Evolutionary conservation across 2,329 filamentous ascomycete species (phyloP), one percentile per base, ranked within the genome.

Genomic region (Penicillium digitatum): DNA sequence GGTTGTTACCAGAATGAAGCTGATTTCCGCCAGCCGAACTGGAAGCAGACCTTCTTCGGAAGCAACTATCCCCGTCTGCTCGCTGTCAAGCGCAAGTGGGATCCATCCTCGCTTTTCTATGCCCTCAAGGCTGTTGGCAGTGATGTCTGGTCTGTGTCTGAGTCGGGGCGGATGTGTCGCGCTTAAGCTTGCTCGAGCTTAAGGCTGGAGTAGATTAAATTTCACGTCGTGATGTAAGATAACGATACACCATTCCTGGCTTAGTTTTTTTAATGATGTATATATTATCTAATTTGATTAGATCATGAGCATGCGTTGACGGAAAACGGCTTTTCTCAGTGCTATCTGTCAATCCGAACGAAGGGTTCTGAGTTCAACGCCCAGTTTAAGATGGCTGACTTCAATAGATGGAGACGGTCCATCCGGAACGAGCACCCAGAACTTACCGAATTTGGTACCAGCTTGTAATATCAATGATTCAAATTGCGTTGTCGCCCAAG

Each of bases 1-100:
- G 72, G 74, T 2, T 66, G 65, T 3, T 79, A 79, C 57, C 58
- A 75, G 54, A 79, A 78, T 50, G 76, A 78, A 57, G 73, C 64
- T 10, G 68, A 76, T 52, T 74, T 72, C 61, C 68, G 68, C 35
- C 72, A 78, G 62, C 70, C 69, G 1, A 64, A 75, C 56, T 77
- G 69, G 62, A 66, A 76, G 62, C 47, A 69, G 29, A 68, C 69
- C 1, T 79, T 77, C 60, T 79, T 74, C 57, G 76, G 77, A 5
- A 55, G 50, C 4, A 78, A 76, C 56, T 78, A 78, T 47, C 57
- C 57, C 1, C 64, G 56, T 2, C 63, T 78, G 24, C 60, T 68
- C 5, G 9, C 57, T 8, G 64, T 79, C 27, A 78, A 79, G 69
- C 57, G 64, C 10, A 72, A 73, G 51, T 77, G 73, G 59, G 76